Evolutionary conservation across 306 rosid genomes (phyloP), one percentile per base, ranked within the genome.

Genomic region (Senna siamea): DNA sequence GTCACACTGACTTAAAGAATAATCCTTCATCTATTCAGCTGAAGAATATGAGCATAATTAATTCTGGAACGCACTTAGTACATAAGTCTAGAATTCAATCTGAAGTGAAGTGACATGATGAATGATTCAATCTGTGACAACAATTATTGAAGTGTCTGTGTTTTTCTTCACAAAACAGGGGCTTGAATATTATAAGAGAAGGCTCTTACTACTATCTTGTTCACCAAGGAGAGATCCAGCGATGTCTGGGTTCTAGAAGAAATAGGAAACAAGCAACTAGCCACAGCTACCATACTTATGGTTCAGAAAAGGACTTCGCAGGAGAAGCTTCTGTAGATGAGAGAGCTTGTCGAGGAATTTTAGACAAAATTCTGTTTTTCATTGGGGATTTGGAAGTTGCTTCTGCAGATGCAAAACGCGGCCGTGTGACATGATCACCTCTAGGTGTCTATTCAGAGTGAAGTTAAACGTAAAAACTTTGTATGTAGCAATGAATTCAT

Each of bases 381-480:
- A 82, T 91, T 52, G 89, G 97, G 75, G 93, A 91, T 77, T 82
- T 88, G 83, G 93, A 91, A 68, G 93, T 85, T 72, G 93, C 97
- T 73, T 83, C 92, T 18, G 81, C 82, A 0, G 86, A 83, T 72
- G 92, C 90, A 51, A 88, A 91, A 77, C 90, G 87, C 18, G 80
- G 80, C 69, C 81, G 86, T 74, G 66, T 77, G 37, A 64, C 76
- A 35, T 85, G 78, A 90, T 56, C 55, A 59, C 9, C 2, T 51
- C 72, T 15, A 9, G 43, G 9, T 37, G 22, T 37, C 63, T 32
- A 19, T 62, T 40, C 44, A 65, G 14, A 28, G 8, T 53, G 46
- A 41, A 66, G 14, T 81, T 69, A 57, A 35, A 48, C 44, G 75
- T 73, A 56, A 28, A 79, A 66, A 40, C 53, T 50, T 18, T 76